Evolutionary conservation across 1,284 basidiomycete species (phyloP), one percentile per base, ranked within the genome.

Genomic region (Blastosporella zonata): DNA sequence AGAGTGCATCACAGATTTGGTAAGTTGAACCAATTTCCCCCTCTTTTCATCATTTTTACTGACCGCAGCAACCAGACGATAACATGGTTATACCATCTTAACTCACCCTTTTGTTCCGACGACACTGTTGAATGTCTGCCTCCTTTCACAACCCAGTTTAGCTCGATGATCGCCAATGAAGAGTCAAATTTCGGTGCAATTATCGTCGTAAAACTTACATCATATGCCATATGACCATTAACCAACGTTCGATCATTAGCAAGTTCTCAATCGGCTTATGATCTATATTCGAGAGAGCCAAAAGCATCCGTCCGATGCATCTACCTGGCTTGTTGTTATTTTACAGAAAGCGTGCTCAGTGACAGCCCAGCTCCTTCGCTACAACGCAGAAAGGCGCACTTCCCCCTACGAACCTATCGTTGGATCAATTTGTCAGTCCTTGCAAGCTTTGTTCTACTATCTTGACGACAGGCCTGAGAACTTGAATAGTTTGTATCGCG

Each of bases 1-100:
- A 2, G 81, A 83, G 46, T 67, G 66, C 13, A 68, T 84, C 25
- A 64, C 71, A 7, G 62, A 62, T 45, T 55, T 84, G 50, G 86
- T 87, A 51, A 53, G 75, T 23, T 9, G 31, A 4, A 8, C 29
- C 20, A 22, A 39, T 6, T 7, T 20, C 9, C 18, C 31, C 31
- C 7, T 35, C 12, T 20, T 1, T 28, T 2, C 41, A 44, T n/a
- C n/a, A n/a, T n/a, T n/a, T n/a, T n/a, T n/a, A 15, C 15, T 34
- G 33, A 34, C 15, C 33, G 15, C n/a, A 34, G 38, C 22, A 21
- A 40, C 15, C 53, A 84, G 84, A 79, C 76, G 12, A 64, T 69
- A 25, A 67, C 69, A 13, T 84, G 79, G 75, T 62, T 85, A 33
- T 71, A 67, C 51, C 65, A 68, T 53, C 39, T 66, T 10, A 58